These are phyloP conservation scores for Nitzschia putrida DNA, from an alignment of 108 stramenopile genomes.

Conservation along the genomic window DNA sequence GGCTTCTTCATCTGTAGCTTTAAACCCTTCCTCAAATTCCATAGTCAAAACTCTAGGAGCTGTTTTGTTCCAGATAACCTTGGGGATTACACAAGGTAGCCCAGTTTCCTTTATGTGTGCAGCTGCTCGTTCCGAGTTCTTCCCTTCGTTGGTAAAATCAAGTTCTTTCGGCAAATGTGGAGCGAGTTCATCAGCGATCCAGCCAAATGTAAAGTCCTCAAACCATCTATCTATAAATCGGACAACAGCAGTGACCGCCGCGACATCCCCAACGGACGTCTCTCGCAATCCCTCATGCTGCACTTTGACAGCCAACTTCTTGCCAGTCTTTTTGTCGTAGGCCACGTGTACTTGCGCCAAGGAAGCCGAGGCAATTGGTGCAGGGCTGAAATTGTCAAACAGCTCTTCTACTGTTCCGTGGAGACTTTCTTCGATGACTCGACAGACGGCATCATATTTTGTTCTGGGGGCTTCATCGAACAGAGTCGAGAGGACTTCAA, in stretches of 20 bases:
- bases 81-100: constrained; percentile 77
- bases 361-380: constrained; percentile 90
- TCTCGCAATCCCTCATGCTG: constrained; percentile 91
- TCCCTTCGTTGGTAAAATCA: constrained; percentile 84
- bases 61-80: constrained; percentile 64
- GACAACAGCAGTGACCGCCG: constrained; percentile 76
- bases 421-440: constrained; percentile 81
- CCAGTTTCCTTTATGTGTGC: constrained; percentile 48
- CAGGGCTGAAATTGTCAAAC: constrained; percentile 74
- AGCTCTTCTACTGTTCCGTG: constrained; percentile 70
- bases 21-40: constrained; percentile 92
- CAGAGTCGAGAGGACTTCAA: constrained; percentile 65
- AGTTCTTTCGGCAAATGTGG: constrained; percentile 90
- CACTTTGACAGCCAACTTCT: constrained; percentile 87
- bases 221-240: constrained; percentile 69
- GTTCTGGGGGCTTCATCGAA: constrained; percentile 82
- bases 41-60: constrained; percentile 88
- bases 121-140: constrained; percentile 77
- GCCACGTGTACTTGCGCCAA: constrained; percentile 92
- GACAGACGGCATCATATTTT: constrained; percentile 39
- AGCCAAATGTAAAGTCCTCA: constrained; percentile 88
- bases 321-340: constrained; percentile 61
- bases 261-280: constrained; percentile 81
- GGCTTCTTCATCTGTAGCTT: constrained; percentile 72
- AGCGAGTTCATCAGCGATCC: constrained; percentile 95